phyloP scores from a whole-genome alignment of 805 yeast species.

The Barnettozyma vustinii region DNA sequence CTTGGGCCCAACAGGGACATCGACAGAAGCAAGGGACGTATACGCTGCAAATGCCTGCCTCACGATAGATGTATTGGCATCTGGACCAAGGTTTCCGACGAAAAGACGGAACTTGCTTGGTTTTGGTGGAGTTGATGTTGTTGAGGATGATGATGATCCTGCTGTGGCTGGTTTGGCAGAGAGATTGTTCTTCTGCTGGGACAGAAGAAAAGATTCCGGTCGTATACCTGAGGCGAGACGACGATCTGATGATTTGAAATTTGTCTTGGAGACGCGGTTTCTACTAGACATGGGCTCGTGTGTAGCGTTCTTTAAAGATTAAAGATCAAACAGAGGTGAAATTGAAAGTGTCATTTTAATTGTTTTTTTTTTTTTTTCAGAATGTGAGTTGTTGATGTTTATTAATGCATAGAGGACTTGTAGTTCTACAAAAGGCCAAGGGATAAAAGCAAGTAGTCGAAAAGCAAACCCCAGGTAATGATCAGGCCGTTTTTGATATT shows the following conservation, averaged over 20 bases:
- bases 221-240: slow-evolving; percentile 44
- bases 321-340: no score
- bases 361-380: no score
- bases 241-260: slow-evolving; percentile 44
- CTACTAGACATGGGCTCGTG: background rate
- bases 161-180: slow-evolving; percentile 13
- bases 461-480: slow-evolving; percentile 57
- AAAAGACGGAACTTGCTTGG: slow-evolving; percentile 52
- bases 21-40: slow-evolving; percentile 49
- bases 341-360: background rate
- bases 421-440: slow-evolving; percentile 38
- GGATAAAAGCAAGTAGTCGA: slow-evolving; percentile 55
- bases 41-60: slow-evolving; percentile 48
- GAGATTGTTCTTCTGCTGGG: slow-evolving; percentile 21
- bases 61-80: slow-evolving; percentile 56
- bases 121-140: background rate
- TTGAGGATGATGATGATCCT: background rate
- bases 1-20: slow-evolving; percentile 48
- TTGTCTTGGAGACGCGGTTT: slow-evolving; percentile 9
- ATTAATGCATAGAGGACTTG: background rate
- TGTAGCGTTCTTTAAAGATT: background rate
- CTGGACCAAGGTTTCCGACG: slow-evolving; percentile 69
- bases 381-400: no score
- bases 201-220: slow-evolving; percentile 40
- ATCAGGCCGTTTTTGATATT: slow-evolving; percentile 75